Evolutionary conservation across 768 basidiomycete genomes (phyloP), one percentile per base, ranked within the genome.

Genomic region (Tricholoma saponaceum): DNA sequence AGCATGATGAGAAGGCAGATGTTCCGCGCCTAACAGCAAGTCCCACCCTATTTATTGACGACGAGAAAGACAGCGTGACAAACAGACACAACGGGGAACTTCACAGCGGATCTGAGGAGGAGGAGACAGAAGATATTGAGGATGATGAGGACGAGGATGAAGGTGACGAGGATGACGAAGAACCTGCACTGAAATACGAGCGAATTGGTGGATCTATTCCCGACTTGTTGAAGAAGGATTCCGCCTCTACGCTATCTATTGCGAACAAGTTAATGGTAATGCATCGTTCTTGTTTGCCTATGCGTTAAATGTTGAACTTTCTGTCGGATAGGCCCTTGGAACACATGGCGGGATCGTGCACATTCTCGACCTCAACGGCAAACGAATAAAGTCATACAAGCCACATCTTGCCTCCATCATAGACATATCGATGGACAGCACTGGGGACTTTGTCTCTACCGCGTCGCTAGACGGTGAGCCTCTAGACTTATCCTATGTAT

Each of bases 301-400:
- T 28, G 32, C 51, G 20, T 50, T 57, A 65, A 49, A 66, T 52
- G 20, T 44, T 41, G 32, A n/a, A 46, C 46, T 26, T 28, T 32
- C 7, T 59, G 58, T 10, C 22, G 10, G 12, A 25, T 64, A 98
- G 95, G 92, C 88, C 23, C 72, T 98, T 35, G 96, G 95, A 20
- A 97, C 96, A 1, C 95, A 98, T 69, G 83, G 82, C 51, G 96
- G 96, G n/a, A 86, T 95, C 60, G 84, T 98, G 3, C 91, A 97
- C 67, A 80, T 97, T 18, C 77, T 97, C 13, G 87, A 87, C 66
- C 78, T 90, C 39, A 73, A 83, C 25, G 96, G 95, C 4, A 82
- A 85, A 55, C 84, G 89, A 44, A 80, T 95, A 72, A 95, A 93
- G 71, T 91, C 92, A 1, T 97, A 87, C 72, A 88, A 93, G 66